Percentiles rank a stretch among this genome's conserved stretches.
These are phyloP conservation scores for Lactarius sp. DNA, from an alignment of 768 basidiomycete species.

Conservation along the genomic window DNA sequence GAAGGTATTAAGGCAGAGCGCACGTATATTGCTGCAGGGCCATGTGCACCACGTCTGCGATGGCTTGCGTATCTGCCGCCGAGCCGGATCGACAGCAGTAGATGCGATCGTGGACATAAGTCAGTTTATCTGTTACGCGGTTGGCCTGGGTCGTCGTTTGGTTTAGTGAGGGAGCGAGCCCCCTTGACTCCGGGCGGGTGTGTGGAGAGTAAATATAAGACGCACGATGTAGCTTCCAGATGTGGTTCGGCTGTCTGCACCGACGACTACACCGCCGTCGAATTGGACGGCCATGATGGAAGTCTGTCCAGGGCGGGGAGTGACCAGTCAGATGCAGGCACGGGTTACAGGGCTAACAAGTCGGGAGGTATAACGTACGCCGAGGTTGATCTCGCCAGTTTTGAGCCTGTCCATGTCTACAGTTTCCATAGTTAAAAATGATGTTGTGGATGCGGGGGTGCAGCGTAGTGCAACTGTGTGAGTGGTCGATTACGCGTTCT, in stretches of 20 bases:
- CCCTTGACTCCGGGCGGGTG: background rate
- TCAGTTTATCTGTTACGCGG: constrained; percentile 97
- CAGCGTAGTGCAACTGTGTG: constrained; percentile 11
- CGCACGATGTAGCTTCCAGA: constrained; percentile 93
- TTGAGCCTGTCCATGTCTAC: constrained; percentile 88
- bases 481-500: constrained; percentile 36
- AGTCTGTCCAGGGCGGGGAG: constrained; percentile 51
- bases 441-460: constrained; percentile 30
- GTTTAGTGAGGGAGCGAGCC: no score
- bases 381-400: constrained; percentile 93
- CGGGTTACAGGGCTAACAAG: background rate
- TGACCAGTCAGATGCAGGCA: background rate
- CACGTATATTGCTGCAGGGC: constrained; percentile 73
- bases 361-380: constrained; percentile 53
- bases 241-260: constrained; percentile 96
- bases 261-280: constrained; percentile 89
- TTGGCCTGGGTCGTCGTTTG: constrained; percentile 61
- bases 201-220: constrained; percentile 7
- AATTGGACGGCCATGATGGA: constrained; percentile 99
- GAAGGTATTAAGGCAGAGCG: constrained; percentile 28
- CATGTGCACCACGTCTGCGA: constrained; percentile 88
- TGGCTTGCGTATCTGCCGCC: constrained; percentile 94
- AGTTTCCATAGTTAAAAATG: constrained; percentile 38
- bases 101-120: constrained; percentile 93
- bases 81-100: constrained; percentile 99